Evolutionary conservation across 148 eudicot species (phyloP), one percentile per base, ranked within the genome.

Genomic region (Camellia japonica): DNA sequence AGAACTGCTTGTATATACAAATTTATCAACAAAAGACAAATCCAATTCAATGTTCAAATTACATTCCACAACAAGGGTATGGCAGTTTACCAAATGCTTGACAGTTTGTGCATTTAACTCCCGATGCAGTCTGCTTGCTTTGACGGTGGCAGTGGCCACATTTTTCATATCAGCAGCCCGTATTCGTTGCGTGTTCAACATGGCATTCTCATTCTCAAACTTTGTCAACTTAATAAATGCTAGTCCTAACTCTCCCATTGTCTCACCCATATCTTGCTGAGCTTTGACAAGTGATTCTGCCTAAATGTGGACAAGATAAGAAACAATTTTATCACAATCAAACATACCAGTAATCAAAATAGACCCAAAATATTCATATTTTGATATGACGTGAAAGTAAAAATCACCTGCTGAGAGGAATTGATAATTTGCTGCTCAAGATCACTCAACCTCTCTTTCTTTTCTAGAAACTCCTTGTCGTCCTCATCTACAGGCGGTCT

Each of bases 201-300:
- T 19, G 2, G 97, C 94, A 75, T 89, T 80, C 87, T 91, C 87
- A 64, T 91, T 92, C 84, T 96, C 99, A 85, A 96, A 91, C 78
- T 94, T 96, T 20, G 98, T 88, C 86, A 96, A 80, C 85, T 94
- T 96, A 49, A 96, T 87, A 78, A 92, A 91, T 47, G 98, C 88
- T 44, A 96, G 79, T 64, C 99, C 99, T 79, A 96, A 80, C 60
- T 91, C 97, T 59, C 99, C 99, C 95, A 93, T 87, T 30, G 97
- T 90, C 77, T 93, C 97, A 61, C 94, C 98, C 89, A 92, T 88
- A 61, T 89, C 91, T 83, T 92, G 97, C 82, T 96, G 97, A 70
- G 93, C 91, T 83, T 94, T 96, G 65, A 91, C 97, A 83, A 93
- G 90, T 73, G 90, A 82, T 86, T 96, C 99, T 20, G 98, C 99